Evolutionary conservation across 208 protist species (phyloP).

Genomic region (Porcisia hertigi): DNA sequence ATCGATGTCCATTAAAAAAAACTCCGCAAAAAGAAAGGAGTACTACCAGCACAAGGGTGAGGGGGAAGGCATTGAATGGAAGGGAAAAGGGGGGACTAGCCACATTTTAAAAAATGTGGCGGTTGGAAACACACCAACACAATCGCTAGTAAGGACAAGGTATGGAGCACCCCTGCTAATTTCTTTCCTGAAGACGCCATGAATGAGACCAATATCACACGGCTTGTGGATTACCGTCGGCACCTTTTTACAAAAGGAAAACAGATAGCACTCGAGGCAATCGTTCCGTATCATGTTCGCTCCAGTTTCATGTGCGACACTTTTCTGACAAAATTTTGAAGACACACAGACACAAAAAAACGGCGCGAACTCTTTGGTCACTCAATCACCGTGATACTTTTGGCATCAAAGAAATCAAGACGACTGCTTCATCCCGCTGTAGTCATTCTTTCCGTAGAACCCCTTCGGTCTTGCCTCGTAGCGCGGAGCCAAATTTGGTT

Average conservation of each 20-base stretch:
- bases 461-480: constrained; percentile 82
- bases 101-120: too few species aligned
- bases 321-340: not conserved
- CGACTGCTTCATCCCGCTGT: constrained; percentile 78
- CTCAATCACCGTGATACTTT: not conserved
- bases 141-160: too few species aligned
- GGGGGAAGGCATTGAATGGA: too few species aligned
- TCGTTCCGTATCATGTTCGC: not conserved
- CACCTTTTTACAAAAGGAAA: not conserved
- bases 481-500: constrained; percentile 66
- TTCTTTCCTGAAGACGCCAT: not conserved
- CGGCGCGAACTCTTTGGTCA: too few species aligned
- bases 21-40: not conserved
- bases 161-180: too few species aligned
- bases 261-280: too few species aligned
- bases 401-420: constrained; percentile 24
- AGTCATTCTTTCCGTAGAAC: constrained; percentile 77
- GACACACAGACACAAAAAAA: not conserved
- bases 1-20: constrained; percentile 14
- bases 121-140: too few species aligned
- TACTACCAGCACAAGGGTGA: too few species aligned
- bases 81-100: not conserved
- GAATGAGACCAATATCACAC: not conserved
- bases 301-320: not conserved
- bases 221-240: not conserved